A percentile compares a stretch with the other conserved stretches of the same genome.
Conservation (phyloP, 768 basidiomycete genomes). For the Amanita rubescens region DNA sequence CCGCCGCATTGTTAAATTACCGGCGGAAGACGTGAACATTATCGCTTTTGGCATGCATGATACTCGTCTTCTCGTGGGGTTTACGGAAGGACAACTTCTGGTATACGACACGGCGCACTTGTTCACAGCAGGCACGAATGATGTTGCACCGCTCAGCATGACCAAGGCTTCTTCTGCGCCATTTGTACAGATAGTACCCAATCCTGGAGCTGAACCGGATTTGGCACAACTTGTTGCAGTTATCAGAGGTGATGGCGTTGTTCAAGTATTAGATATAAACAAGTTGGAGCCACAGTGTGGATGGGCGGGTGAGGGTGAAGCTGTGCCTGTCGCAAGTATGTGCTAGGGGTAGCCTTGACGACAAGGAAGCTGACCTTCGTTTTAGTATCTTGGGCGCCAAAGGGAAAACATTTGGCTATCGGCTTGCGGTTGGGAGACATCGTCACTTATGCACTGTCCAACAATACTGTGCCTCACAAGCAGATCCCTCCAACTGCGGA, state of each 20-base stretch:
- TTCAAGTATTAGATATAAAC: conserved; percentile 50
- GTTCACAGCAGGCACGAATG: conserved; percentile 36
- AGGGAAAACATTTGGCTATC: conserved; percentile 78
- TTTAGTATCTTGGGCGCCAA: conserved; percentile 78
- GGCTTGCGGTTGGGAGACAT: conserved; percentile 67
- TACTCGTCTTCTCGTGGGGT: conserved; percentile 50
- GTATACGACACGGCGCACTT: conserved; percentile 51
- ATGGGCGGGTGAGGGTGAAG: conserved; percentile 38
- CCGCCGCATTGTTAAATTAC: conserved; percentile 40
- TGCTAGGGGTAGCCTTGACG: conserved; percentile 9
- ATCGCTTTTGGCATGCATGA: conserved; percentile 54
- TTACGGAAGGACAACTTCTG: conserved; percentile 50
- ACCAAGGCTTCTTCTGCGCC: conserved; percentile 38
- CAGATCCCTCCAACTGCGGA: conserved; percentile 53
- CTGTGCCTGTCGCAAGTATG: conserved; percentile 54
- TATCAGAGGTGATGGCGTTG: conserved; percentile 38
- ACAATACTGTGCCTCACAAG: conserved; percentile 46
- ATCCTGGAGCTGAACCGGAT: conserved; percentile 49
- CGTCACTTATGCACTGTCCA: conserved; percentile 53
- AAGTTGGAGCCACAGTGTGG: conserved; percentile 51
- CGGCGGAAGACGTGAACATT: conserved; percentile 40
- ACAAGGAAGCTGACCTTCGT: background rate
- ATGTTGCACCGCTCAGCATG: conserved; percentile 40
- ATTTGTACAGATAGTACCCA: conserved; percentile 50
- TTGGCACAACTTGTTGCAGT: conserved; percentile 55